A percentile compares a stretch with the other conserved stretches of the same genome.
These are phyloP conservation scores for Ophiostoma triangulosporum DNA, from an alignment of 2,329 filamentous ascomycete genomes.

Conservation along the genomic window DNA sequence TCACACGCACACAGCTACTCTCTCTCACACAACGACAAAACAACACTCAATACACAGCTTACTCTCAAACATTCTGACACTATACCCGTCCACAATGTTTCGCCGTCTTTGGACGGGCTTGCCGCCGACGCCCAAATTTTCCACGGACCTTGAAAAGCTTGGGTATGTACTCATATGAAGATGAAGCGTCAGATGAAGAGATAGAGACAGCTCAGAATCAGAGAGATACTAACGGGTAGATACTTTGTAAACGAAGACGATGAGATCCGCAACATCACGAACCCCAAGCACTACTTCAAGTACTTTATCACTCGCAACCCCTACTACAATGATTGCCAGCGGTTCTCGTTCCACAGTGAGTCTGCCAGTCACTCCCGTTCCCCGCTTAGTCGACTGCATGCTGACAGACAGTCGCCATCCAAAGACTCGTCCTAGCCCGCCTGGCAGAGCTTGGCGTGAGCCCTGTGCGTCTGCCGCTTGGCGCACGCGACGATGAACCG, in stretches of 20 bases:
- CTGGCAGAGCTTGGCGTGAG: slow-evolving; percentile 47
- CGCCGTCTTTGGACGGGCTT: slow-evolving; percentile 54
- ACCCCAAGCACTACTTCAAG: slow-evolving; percentile 58
- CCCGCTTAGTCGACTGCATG: not conserved
- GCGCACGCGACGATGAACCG: slow-evolving; percentile 30
- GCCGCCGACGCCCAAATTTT: slow-evolving; percentile 54
- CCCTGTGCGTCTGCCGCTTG: slow-evolving; percentile 48
- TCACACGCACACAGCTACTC: not conserved
- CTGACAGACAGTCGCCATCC: slow-evolving; percentile 41
- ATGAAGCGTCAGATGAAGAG: not conserved
- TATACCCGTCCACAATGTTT: slow-evolving; percentile 50
- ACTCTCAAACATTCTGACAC: too few species aligned
- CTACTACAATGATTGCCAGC: slow-evolving; percentile 64
- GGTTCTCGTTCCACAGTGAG: slow-evolving; percentile 59
- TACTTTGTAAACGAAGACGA: slow-evolving; percentile 65
- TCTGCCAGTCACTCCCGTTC: slow-evolving; percentile 29
- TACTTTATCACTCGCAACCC: slow-evolving; percentile 60
- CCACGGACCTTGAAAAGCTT: slow-evolving; percentile 49
- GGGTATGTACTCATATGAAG: slow-evolving; percentile 43
- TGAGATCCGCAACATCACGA: slow-evolving; percentile 55
- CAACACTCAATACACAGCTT: not conserved
- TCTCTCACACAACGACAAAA: not conserved
- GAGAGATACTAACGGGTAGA: slow-evolving; percentile 28
- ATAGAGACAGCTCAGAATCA: too few species aligned
- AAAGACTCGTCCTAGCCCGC: slow-evolving; percentile 46